These are phyloP conservation scores for Darksidea phi DNA, from an alignment of 495 filamentous ascomycete species.

Conservation along the genomic window DNA sequence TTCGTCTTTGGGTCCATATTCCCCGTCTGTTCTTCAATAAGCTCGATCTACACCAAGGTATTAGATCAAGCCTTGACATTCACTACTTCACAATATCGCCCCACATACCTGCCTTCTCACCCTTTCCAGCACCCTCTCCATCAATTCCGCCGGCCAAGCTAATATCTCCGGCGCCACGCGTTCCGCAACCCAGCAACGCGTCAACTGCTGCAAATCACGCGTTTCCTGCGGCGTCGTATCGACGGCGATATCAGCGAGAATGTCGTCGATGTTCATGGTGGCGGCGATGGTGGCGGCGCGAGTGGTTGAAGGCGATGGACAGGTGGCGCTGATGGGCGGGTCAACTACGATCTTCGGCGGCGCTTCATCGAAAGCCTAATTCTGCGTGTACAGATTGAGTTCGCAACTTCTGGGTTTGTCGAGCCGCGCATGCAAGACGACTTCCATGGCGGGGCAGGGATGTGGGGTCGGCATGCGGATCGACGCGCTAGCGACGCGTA, in stretches of 20 bases:
- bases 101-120: conserved; percentile 63
- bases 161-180: conserved; percentile 82
- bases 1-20: conserved; percentile 83
- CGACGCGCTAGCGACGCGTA: conserved; percentile 9
- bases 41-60: conserved; percentile 44
- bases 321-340: too few species aligned
- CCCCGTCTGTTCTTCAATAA: conserved; percentile 52
- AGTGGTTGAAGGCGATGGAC: too few species aligned
- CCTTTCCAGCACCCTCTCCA: conserved; percentile 75
- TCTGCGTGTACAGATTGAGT: neutral
- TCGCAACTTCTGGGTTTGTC: neutral
- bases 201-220: conserved; percentile 78
- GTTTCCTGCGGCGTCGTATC: conserved; percentile 27
- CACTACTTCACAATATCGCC: conserved; percentile 49
- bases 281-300: too few species aligned
- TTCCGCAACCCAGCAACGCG: conserved; percentile 90
- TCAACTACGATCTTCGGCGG: neutral
- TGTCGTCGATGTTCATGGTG: conserved; percentile 39
- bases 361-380: conserved; percentile 19
- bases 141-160: conserved; percentile 61
- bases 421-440: too few species aligned
- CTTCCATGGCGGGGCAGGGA: conserved; percentile 24
- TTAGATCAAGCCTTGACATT: too few species aligned
- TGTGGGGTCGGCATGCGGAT: conserved; percentile 6
- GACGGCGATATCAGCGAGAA: conserved; percentile 32